phyloP scores from a whole-genome alignment of 768 basidiomycete species.

The Amanita thiersii region DNA sequence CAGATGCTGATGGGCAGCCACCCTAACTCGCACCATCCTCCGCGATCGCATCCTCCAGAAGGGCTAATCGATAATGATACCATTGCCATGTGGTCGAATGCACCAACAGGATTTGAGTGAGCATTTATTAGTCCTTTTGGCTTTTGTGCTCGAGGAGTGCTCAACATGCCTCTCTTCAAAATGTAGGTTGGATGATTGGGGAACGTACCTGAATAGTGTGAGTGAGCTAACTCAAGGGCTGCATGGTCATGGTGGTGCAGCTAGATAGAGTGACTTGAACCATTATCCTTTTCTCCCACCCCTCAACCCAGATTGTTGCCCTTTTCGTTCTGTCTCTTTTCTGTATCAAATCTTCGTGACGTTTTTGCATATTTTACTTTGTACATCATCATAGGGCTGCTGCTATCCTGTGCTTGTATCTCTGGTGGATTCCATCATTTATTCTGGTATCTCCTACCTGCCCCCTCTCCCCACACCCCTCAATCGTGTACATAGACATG shows the following conservation, averaged over 20 bases:
- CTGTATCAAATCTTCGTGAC: too few relatives aligned
- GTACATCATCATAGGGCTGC: too few relatives aligned
- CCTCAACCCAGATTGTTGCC: too few relatives aligned
- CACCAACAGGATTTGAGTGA: constrained; percentile 61
- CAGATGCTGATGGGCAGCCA: neutral
- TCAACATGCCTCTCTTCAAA: neutral
- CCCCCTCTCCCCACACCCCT: too few relatives aligned
- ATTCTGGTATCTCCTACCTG: too few relatives aligned
- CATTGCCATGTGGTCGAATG: constrained; percentile 62
- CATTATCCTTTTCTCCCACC: too few relatives aligned
- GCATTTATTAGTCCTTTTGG: constrained; percentile 16
- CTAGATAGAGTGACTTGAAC: too few relatives aligned
- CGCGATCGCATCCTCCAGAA: constrained; percentile 10
- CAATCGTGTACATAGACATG: too few relatives aligned
- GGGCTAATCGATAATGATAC: constrained; percentile 36
- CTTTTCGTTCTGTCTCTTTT: too few relatives aligned
- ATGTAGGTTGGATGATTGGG: constrained; percentile 7
- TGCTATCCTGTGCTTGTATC: too few relatives aligned
- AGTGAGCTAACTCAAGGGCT: constrained; percentile 6
- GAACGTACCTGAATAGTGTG: constrained; percentile 8
- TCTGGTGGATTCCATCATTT: too few relatives aligned
- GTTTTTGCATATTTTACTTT: too few relatives aligned
- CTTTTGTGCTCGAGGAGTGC: neutral
- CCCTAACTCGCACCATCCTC: constrained; percentile 8
- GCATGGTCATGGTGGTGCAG: neutral